Evolutionary conservation across 2,329 filamentous ascomycete species (phyloP).

Genomic region (Xylogone sp.): DNA sequence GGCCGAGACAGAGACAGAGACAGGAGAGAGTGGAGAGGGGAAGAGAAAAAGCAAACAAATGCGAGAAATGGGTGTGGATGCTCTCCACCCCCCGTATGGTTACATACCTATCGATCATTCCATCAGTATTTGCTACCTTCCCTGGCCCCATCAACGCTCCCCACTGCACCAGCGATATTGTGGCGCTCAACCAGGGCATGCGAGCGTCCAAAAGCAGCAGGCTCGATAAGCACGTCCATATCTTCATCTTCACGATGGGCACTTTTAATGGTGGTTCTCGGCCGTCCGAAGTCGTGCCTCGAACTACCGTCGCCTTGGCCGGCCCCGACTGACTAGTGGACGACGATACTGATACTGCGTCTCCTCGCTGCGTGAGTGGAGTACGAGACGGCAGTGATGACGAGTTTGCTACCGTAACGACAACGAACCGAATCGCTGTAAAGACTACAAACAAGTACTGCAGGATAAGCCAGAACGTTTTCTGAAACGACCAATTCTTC

Average conservation of each 20-base stretch:
- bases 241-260: constrained; percentile 65
- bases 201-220: constrained; percentile 70
- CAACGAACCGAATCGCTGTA: constrained; percentile 62
- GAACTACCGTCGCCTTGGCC: constrained; percentile 8
- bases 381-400: constrained; percentile 60
- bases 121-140: constrained; percentile 68
- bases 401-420: constrained; percentile 62
- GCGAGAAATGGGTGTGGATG: too few species aligned
- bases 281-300: constrained; percentile 9
- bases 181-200: constrained; percentile 87
- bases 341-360: constrained; percentile 19
- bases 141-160: constrained; percentile 70
- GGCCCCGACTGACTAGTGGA: constrained; percentile 18
- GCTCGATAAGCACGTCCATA: constrained; percentile 71
- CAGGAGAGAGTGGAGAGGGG: constrained; percentile 14
- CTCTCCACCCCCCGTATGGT: too few species aligned
- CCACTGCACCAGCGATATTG: constrained; percentile 73
- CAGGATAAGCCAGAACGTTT: constrained; percentile 46
- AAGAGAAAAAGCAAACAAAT: too few species aligned
- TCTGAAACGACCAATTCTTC: constrained; percentile 23
- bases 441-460: constrained; percentile 46
- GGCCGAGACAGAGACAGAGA: constrained; percentile 8
- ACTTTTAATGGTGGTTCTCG: constrained; percentile 18
- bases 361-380: constrained; percentile 22
- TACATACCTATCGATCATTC: constrained; percentile 80